A percentile compares a stretch with the other conserved stretches of the same genome.
phyloP scores from a whole-genome alignment of 2,329 filamentous ascomycete genomes.

The Arthroderma sp. region DNA sequence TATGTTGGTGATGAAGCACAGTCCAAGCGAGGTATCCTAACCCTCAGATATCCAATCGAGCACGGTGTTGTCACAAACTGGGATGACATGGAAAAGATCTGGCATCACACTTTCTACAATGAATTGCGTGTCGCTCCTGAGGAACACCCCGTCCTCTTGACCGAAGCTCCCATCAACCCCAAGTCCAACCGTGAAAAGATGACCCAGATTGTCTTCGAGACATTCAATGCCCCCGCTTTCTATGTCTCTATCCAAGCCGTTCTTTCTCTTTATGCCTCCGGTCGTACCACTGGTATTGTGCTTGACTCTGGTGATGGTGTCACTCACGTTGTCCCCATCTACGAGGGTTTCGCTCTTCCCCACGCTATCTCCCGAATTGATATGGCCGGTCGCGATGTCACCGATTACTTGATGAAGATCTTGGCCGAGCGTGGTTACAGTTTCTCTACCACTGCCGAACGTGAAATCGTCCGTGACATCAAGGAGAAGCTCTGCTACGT shows the following conservation, averaged over 20 bases:
- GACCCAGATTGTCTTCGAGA: slow-evolving; percentile 99
- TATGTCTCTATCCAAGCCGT: slow-evolving; percentile 99
- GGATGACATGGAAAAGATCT: slow-evolving; percentile 99
- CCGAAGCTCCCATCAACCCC: slow-evolving; percentile 99
- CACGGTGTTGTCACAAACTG: slow-evolving; percentile 99
- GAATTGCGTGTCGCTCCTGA: slow-evolving; percentile 99
- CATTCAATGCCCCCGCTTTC: slow-evolving; percentile 99
- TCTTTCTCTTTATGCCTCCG: slow-evolving; percentile 96
- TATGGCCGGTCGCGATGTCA: slow-evolving; percentile 99
- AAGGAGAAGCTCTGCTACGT: slow-evolving; percentile 99
- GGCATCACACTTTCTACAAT: slow-evolving; percentile 99
- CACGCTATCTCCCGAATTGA: slow-evolving; percentile 99
- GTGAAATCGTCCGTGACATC: slow-evolving; percentile 99
- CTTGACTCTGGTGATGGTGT: slow-evolving; percentile 99
- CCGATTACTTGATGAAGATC: slow-evolving; percentile 99
- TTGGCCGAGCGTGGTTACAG: slow-evolving; percentile 98
- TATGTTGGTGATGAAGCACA: slow-evolving; percentile 99
- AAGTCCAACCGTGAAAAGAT: slow-evolving; percentile 99
- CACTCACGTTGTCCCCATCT: slow-evolving; percentile 99
- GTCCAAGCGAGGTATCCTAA: slow-evolving; percentile 99
- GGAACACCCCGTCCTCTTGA: slow-evolving; percentile 98
- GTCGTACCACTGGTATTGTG: slow-evolving; percentile 99
- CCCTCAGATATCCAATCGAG: slow-evolving; percentile 98
- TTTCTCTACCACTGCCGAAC: slow-evolving; percentile 99
- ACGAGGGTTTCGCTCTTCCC: slow-evolving; percentile 99